Conservation (phyloP, 345 rosid species). For the Clausena lansium region DNA sequence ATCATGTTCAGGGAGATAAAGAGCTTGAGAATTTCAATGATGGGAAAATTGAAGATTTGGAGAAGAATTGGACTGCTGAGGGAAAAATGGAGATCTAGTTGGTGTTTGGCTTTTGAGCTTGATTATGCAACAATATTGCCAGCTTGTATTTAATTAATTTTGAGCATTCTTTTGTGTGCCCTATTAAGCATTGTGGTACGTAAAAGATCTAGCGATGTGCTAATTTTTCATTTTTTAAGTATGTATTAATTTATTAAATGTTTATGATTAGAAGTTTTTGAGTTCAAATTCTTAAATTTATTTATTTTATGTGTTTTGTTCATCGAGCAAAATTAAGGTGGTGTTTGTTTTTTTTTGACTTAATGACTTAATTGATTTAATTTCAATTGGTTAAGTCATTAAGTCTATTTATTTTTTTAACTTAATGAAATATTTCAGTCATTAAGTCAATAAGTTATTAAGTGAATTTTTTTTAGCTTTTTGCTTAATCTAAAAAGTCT, state of each 20-base stretch:
- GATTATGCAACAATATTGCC: background rate
- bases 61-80: conserved; percentile 14
- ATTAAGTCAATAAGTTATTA: too few species aligned
- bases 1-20: conserved; percentile 23
- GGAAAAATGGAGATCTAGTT: conserved; percentile 18
- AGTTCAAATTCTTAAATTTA: background rate
- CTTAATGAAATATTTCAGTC: too few species aligned
- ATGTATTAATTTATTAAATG: background rate
- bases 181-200: background rate
- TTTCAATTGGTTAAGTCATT: too few species aligned
- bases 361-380: too few species aligned
- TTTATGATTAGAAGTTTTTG: too few species aligned
- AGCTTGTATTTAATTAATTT: background rate
- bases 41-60: conserved; percentile 17
- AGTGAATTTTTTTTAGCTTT: too few species aligned
- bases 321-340: background rate
- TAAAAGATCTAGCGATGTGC: background rate
- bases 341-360: too few species aligned
- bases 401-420: too few species aligned
- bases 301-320: too few species aligned
- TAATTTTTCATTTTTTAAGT: background rate
- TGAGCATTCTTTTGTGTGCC: background rate
- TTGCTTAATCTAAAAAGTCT: too few species aligned
- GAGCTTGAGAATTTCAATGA: conserved; percentile 27
- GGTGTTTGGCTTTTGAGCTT: background rate